Percentiles rank a stretch among this genome's conserved stretches.
These are phyloP conservation scores for Bruguiera sexangula DNA, from an alignment of 345 rosid genomes.

Conservation along the genomic window DNA sequence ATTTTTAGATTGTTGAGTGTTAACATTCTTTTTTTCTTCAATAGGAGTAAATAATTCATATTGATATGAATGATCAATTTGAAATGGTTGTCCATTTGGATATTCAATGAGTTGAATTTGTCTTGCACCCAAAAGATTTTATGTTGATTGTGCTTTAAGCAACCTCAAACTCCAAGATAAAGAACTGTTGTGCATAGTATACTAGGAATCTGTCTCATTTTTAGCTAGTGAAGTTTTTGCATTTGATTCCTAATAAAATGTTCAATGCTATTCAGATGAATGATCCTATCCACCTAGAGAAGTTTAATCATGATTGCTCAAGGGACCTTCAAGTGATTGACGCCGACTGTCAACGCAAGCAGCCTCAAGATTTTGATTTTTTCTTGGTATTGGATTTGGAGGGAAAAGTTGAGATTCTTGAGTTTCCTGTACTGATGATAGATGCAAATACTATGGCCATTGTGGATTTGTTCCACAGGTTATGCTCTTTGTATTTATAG, in stretches of 20 bases:
- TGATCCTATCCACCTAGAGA: constrained; percentile 63
- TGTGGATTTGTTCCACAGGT: constrained; percentile 91
- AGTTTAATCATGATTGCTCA: constrained; percentile 64
- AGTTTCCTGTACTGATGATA: constrained; percentile 74
- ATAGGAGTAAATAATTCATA: too few relatives aligned
- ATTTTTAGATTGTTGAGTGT: neutral
- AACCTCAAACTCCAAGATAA: too few relatives aligned
- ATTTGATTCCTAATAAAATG: constrained; percentile 11
- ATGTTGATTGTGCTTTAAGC: neutral
- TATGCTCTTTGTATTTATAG: constrained; percentile 12
- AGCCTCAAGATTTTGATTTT: constrained; percentile 61
- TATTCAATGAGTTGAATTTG: neutral
- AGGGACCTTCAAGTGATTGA: constrained; percentile 54
- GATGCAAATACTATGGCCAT: constrained; percentile 63
- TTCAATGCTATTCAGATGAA: constrained; percentile 47
- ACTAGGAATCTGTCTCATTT: too few relatives aligned
- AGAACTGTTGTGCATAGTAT: too few relatives aligned
- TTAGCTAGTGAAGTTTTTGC: neutral
- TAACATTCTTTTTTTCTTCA: too few relatives aligned
- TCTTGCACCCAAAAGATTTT: neutral
- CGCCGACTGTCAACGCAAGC: constrained; percentile 34
- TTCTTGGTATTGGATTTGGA: constrained; percentile 87
- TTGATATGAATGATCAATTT: neutral
- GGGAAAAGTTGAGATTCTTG: constrained; percentile 90
- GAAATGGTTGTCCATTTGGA: neutral